Evolutionary conservation across 2,329 filamentous ascomycete genomes (phyloP).

Genomic region (Emergomyces orientalis): DNA sequence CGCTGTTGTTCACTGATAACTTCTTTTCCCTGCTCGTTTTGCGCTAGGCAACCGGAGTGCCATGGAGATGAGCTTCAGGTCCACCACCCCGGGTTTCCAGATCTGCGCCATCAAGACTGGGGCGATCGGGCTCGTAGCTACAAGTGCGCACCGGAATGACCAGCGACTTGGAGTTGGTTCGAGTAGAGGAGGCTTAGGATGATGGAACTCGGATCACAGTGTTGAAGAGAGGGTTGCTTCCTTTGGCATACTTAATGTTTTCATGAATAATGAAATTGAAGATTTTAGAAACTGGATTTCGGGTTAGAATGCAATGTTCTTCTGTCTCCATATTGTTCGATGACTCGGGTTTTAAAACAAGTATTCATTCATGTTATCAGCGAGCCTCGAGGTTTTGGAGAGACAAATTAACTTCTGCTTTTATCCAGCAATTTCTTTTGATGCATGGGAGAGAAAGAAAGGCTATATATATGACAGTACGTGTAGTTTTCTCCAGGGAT

Average conservation of each 20-base stretch:
- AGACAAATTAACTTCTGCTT: too few relatives aligned
- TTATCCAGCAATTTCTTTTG: too few relatives aligned
- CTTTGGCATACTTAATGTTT: background rate
- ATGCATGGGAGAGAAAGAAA: too few relatives aligned
- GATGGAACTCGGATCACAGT: background rate
- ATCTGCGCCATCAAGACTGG: background rate
- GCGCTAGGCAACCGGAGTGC: background rate
- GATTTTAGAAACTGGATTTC: background rate
- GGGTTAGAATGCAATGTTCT: too few relatives aligned
- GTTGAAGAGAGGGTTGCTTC: too few relatives aligned
- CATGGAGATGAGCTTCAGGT: background rate
- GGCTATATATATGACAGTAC: too few relatives aligned
- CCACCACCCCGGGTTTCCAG: background rate
- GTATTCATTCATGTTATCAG: too few relatives aligned
- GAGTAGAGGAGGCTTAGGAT: background rate
- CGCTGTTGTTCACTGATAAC: too few relatives aligned
- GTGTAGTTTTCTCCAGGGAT: too few relatives aligned
- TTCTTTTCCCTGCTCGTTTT: background rate
- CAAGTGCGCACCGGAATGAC: background rate
- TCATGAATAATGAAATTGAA: background rate
- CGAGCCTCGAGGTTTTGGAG: too few relatives aligned
- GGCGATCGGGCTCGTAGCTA: background rate
- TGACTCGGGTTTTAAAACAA: too few relatives aligned
- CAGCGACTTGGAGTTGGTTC: background rate
- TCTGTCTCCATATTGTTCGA: background rate